A percentile compares a stretch with the other conserved stretches of the same genome.
Evolutionary conservation across 1,284 basidiomycete genomes (phyloP).

Genomic region (Pseudozyma pruni): DNA sequence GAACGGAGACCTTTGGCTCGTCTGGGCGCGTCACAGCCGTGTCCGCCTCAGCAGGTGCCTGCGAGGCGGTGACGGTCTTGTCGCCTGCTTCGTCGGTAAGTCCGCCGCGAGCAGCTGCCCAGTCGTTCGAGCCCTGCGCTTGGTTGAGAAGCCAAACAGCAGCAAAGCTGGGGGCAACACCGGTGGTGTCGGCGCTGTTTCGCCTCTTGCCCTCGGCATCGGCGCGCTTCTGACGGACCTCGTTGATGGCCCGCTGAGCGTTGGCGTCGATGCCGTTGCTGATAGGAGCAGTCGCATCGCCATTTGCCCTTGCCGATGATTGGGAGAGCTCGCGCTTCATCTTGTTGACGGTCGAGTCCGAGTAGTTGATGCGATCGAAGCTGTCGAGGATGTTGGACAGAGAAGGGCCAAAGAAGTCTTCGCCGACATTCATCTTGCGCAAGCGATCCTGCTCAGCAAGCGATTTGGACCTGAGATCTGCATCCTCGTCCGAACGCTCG

Average conservation of each 20-base stretch:
- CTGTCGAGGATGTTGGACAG: constrained; percentile 50
- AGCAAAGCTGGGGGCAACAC: constrained; percentile 56
- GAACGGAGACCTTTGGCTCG: constrained; percentile 28
- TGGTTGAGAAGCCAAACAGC: constrained; percentile 59
- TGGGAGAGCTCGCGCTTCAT: constrained; percentile 15
- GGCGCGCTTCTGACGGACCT: constrained; percentile 52
- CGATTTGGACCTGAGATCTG: constrained; percentile 48
- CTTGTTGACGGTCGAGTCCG: constrained; percentile 39
- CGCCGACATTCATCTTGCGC: constrained; percentile 60
- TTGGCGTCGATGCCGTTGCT: constrained; percentile 6
- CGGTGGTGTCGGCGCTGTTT: constrained; percentile 46
- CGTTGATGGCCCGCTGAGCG: constrained; percentile 51
- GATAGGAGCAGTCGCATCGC: background rate
- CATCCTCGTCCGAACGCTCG: constrained; percentile 51
- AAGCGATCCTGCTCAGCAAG: constrained; percentile 61
- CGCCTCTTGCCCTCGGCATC: constrained; percentile 33
- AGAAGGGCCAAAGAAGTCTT: constrained; percentile 62
- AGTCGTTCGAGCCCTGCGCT: constrained; percentile 9
- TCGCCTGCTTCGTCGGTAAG: constrained; percentile 14
- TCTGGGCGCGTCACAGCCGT: background rate
- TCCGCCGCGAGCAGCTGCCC: background rate
- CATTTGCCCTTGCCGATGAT: background rate
- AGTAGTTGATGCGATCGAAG: constrained; percentile 49
- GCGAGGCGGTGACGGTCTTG: constrained; percentile 12
- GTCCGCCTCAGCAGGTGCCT: background rate